Conservation (phyloP, 805 yeast species). For the Ogataea paraovalis region DNA sequence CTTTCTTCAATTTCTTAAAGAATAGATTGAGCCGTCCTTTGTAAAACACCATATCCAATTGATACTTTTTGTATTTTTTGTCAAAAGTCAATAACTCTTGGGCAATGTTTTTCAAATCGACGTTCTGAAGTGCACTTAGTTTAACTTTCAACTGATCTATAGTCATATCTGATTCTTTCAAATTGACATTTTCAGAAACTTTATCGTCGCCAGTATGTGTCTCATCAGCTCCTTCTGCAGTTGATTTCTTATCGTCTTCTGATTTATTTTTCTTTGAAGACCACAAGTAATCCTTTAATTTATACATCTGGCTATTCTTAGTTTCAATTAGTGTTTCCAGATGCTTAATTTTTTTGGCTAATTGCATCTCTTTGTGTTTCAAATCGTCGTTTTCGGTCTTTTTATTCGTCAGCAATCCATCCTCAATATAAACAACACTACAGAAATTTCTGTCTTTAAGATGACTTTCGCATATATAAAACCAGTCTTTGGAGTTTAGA, state of each 20-base stretch:
- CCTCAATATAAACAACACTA: conserved; percentile 32
- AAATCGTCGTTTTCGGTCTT: conserved; percentile 22
- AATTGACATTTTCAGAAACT: background rate
- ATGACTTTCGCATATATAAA: conserved; percentile 48
- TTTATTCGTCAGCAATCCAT: conserved; percentile 13
- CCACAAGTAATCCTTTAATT: conserved; percentile 26
- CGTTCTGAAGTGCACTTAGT: conserved; percentile 6
- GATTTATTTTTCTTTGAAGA: conserved; percentile 6
- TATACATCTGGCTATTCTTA: conserved; percentile 24
- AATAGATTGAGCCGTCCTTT: conserved; percentile 36
- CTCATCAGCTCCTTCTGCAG: conserved; percentile 1
- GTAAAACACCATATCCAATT: conserved; percentile 39
- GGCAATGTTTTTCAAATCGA: conserved; percentile 6
- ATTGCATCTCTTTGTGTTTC: conserved; percentile 17
- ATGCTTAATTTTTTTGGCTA: conserved; percentile 33
- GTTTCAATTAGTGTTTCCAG: conserved; percentile 29
- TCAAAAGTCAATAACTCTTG: conserved; percentile 19
- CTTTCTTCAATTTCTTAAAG: conserved; percentile 32
- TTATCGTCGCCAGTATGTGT: conserved; percentile 2
- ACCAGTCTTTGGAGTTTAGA: conserved; percentile 39
- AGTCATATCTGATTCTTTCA: conserved; percentile 8
- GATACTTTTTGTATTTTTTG: conserved; percentile 35
- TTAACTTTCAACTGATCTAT: conserved; percentile 6
- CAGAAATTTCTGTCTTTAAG: conserved; percentile 44
- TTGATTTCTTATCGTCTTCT: conserved; percentile 8